A percentile compares a stretch with the other conserved stretches of the same genome.
phyloP scores from a whole-genome alignment of 805 yeast species.

The Metschnikowia arizonensis region DNA sequence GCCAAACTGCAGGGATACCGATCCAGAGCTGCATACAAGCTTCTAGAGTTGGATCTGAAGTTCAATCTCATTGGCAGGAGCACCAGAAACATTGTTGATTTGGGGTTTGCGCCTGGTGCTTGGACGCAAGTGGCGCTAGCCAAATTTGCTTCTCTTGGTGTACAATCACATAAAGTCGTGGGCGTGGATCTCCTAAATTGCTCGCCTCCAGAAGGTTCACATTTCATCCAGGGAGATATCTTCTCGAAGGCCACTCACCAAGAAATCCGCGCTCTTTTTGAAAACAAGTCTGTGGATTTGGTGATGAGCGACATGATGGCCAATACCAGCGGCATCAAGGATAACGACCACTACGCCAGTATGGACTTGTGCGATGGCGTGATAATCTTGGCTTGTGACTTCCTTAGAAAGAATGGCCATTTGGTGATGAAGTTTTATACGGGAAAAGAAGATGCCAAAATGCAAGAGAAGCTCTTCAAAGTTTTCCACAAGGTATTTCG shows the following conservation, averaged over 20 bases:
- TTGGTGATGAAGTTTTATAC: constrained; percentile 82
- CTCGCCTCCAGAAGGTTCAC: constrained; percentile 35
- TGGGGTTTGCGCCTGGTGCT: constrained; percentile 45
- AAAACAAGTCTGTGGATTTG: constrained; percentile 28
- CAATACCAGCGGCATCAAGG: constrained; percentile 79
- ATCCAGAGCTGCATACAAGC: constrained; percentile 90
- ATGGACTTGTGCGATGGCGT: constrained; percentile 95
- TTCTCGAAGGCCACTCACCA: constrained; percentile 49
- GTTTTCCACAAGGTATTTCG: constrained; percentile 62
- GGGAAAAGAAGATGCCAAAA: constrained; percentile 68
- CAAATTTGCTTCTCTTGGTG: constrained; percentile 10
- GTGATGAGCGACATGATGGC: constrained; percentile 86
- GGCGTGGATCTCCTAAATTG: constrained; percentile 33
- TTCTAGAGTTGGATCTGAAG: constrained; percentile 67
- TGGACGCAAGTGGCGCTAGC: constrained; percentile 29
- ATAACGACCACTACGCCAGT: constrained; percentile 77
- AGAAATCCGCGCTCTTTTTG: constrained; percentile 49
- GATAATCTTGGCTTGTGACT: constrained; percentile 63
- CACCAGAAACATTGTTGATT: constrained; percentile 66
- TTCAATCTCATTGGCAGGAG: constrained; percentile 51
- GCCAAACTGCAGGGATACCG: constrained; percentile 60
- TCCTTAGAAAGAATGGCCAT: constrained; percentile 66
- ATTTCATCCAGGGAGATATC: constrained; percentile 40
- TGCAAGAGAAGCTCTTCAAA: constrained; percentile 55
- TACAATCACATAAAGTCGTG: constrained; percentile 15